Conservation (phyloP, 345 rosid species). For the Abelmoschus esculentus region DNA sequence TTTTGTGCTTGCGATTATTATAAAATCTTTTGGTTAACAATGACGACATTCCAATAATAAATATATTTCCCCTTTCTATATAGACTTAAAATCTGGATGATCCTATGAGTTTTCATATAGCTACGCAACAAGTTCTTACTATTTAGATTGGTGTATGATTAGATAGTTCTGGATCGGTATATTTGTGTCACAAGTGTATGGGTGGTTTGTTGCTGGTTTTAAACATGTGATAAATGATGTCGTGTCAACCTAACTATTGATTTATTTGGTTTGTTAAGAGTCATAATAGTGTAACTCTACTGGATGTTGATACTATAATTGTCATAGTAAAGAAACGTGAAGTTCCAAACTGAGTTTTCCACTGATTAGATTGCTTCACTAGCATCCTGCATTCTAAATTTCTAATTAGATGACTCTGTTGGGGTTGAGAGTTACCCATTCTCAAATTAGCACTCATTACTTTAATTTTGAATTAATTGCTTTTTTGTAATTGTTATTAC, state of each 20-base stretch:
- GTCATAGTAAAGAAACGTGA: neutral
- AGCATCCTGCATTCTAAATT: neutral
- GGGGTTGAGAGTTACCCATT: neutral
- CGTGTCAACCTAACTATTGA: neutral
- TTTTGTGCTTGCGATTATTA: constrained; percentile 2
- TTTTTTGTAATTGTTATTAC: neutral
- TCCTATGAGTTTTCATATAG: neutral
- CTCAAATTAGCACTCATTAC: neutral
- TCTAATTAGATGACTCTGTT: neutral
- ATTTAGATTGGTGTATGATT: neutral
- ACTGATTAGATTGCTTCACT: neutral
- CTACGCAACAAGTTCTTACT: neutral
- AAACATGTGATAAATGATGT: neutral
- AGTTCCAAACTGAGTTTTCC: neutral
- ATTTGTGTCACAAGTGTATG: neutral
- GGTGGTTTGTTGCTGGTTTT: neutral
- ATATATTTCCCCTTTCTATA: neutral
- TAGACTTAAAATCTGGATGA: neutral
- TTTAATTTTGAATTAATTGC: neutral
- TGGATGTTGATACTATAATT: no score
- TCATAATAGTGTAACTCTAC: no score
- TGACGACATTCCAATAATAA: constrained; percentile 1
- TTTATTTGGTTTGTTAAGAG: neutral
- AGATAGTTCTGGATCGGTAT: neutral
- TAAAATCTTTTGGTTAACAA: constrained; percentile 1